Evolutionary conservation across 352 stramenopile genomes (phyloP).

Genomic region (Phytophthora litchii): DNA sequence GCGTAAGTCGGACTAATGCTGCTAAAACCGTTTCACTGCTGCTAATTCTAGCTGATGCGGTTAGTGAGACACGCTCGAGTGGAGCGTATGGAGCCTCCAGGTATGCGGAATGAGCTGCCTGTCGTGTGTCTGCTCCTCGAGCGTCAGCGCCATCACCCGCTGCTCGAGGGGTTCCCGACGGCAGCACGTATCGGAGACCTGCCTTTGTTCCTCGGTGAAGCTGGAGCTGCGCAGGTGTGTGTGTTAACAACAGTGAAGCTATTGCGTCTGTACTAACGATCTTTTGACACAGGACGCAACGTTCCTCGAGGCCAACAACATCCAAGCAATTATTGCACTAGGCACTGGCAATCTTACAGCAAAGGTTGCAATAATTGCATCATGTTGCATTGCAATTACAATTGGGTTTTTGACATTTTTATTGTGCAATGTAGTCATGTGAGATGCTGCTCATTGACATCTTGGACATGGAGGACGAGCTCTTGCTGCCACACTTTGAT

Average conservation of each 20-base stretch:
- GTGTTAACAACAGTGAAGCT: background rate
- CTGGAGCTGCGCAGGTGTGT: constrained; percentile 58
- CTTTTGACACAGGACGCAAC: constrained; percentile 41
- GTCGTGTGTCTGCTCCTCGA: constrained; percentile 42
- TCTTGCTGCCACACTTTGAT: constrained; percentile 68
- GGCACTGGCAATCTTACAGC: constrained; percentile 60
- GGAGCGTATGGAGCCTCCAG: constrained; percentile 1
- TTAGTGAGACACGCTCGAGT: constrained; percentile 4
- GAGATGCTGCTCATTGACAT: constrained; percentile 63
- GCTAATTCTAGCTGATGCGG: background rate
- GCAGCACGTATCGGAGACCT: constrained; percentile 53
- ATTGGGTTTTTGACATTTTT: background rate
- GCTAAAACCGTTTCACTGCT: background rate
- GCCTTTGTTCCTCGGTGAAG: constrained; percentile 65
- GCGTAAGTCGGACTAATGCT: background rate
- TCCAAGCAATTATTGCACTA: constrained; percentile 61
- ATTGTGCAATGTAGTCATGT: constrained; percentile 28
- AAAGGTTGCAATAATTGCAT: constrained; percentile 34
- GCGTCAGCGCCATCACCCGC: constrained; percentile 54
- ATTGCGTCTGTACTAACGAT: constrained; percentile 5
- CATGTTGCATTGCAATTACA: background rate
- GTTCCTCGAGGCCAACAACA: constrained; percentile 50
- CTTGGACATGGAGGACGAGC: constrained; percentile 77
- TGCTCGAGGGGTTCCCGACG: constrained; percentile 46
- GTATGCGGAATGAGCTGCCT: constrained; percentile 16